These are phyloP conservation scores for Thelephora aurantiotincta DNA, from an alignment of 768 basidiomycete species.

Conservation along the genomic window DNA sequence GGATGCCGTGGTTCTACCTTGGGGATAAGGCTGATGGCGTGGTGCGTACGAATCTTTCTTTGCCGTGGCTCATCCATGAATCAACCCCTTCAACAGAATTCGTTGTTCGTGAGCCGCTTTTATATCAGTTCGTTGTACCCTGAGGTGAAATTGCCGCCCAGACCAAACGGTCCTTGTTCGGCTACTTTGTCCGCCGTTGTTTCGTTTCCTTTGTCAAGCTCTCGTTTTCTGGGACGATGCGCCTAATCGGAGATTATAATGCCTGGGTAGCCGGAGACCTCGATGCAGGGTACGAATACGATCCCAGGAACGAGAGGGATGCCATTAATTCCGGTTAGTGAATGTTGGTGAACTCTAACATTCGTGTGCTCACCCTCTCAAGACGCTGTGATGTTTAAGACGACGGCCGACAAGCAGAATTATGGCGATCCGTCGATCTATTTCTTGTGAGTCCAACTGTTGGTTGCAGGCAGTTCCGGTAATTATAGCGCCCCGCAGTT, in stretches of 20 bases:
- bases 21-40: too few species aligned
- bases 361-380: not conserved
- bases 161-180: constrained; percentile 68
- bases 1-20: too few species aligned
- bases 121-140: not conserved
- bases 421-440: constrained; percentile 52
- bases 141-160: constrained; percentile 12
- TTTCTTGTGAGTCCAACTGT: constrained; percentile 4
- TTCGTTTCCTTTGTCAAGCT: constrained; percentile 63
- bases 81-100: constrained; percentile 1
- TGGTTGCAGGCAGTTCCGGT: not conserved
- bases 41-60: too few species aligned
- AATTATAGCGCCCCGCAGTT: constrained; percentile 25
- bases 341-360: constrained; percentile 12
- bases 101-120: constrained; percentile 6
- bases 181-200: constrained; percentile 69
- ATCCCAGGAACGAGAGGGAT: constrained; percentile 22
- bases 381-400: constrained; percentile 45
- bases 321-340: not conserved
- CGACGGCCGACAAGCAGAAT: constrained; percentile 46
- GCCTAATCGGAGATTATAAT: constrained; percentile 52
- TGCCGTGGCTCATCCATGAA: too few species aligned
- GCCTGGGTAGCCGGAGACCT: constrained; percentile 42
- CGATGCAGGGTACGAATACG: constrained; percentile 30
- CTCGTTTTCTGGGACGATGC: constrained; percentile 57